phyloP scores from a whole-genome alignment of 768 basidiomycete genomes.

The Rhizopogon salebrosus region DNA sequence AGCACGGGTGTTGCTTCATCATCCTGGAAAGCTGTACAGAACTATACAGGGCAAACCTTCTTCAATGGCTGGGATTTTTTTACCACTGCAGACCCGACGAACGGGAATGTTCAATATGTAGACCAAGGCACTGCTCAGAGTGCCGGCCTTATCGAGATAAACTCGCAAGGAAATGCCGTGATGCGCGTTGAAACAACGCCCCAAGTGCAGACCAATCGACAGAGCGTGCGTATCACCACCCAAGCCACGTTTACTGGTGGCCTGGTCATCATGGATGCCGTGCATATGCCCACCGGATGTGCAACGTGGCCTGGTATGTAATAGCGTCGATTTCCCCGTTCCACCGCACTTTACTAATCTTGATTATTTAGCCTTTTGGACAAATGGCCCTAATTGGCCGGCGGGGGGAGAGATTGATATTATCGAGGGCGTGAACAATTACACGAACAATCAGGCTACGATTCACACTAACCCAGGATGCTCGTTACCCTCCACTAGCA shows the following conservation, averaged over 20 bases:
- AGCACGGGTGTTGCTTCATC: constrained; percentile 32
- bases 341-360: background rate
- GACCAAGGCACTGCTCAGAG: constrained; percentile 53
- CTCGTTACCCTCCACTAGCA: constrained; percentile 44
- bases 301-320: constrained; percentile 69
- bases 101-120: constrained; percentile 66
- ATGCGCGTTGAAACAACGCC: constrained; percentile 89
- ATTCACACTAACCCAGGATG: constrained; percentile 77
- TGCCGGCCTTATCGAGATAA: constrained; percentile 61
- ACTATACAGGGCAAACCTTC: constrained; percentile 65
- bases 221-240: constrained; percentile 76
- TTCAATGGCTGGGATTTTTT: constrained; percentile 82
- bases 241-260: constrained; percentile 54
- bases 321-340: background rate
- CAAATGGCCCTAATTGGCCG: constrained; percentile 43
- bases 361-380: constrained; percentile 37
- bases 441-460: constrained; percentile 77
- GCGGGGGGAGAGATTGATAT: constrained; percentile 75
- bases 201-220: constrained; percentile 59
- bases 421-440: constrained; percentile 77
- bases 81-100: constrained; percentile 66
- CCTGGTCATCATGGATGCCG: constrained; percentile 76
- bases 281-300: constrained; percentile 89
- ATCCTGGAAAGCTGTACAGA: constrained; percentile 54
- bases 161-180: constrained; percentile 66